Base-by-base conservation (phyloP, 495 filamentous ascomycete genomes). In the Neurospora tetraspora region DNA sequence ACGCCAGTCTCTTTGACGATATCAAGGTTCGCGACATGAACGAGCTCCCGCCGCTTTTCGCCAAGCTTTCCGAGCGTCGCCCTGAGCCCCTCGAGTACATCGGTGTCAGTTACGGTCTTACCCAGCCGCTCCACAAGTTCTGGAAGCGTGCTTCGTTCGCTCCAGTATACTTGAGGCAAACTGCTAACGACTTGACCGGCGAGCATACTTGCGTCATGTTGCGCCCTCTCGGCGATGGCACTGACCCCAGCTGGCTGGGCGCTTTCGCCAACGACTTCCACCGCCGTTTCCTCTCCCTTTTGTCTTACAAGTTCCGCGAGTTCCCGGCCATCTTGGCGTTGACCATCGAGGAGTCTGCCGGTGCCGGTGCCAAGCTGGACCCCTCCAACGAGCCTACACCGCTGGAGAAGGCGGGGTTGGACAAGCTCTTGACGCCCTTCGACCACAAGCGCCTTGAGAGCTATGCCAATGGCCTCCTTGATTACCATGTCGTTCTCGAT, bases 121-220 rank as follows among this genome's bases (percentile, higher is more conserved):
- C 96, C 3, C 86, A 91, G 36, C 85, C 88, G 4, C 88, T 99
- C 12, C 96, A 97, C 83, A 97, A 93, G 77, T 98, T 99, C 86
- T 99, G 96, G 96, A 97, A 97, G 80, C 88, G 89, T 39, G 86
- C 90, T 18, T 85, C 85, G n/a, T 99, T 98, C 78, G 86, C 87
- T 37, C 96, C 96, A 0, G 93, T 99, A 0, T 99, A 99, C 78
- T 86, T 99, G 59, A 90, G 96, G 68, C 96, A 99, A 86, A 99
- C 96, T 4, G 85, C 96, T 7, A 98, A 98, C 78, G 93, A 98
- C 68, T 86, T 99, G 36, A 99, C 96, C 0, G 96, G 96, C 74
- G 96, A 99, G 83, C 95, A 99, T 77, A 94, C 95, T 0, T 97
- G 94, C 80, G 94, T 99, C 40, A 99, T 99, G 96, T 87, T 99